phyloP scores from a whole-genome alignment of 495 filamentous ascomycete genomes.

The Penicillium atrosanguineum region DNA sequence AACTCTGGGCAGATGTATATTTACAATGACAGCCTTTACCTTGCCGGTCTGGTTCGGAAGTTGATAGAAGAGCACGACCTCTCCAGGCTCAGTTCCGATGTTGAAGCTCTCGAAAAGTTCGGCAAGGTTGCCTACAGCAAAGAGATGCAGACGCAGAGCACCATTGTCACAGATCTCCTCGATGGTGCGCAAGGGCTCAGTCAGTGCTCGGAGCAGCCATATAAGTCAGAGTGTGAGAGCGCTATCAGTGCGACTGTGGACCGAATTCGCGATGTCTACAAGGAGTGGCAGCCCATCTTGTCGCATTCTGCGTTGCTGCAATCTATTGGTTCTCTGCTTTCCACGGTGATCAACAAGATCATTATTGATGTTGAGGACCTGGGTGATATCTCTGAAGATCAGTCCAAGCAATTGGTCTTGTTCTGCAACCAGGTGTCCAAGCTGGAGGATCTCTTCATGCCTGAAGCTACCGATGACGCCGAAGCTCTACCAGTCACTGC shows the following conservation, averaged over 20 bases:
- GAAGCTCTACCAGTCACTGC: conserved; percentile 62
- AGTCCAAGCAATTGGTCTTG: conserved; percentile 73
- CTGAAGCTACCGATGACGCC: conserved; percentile 39
- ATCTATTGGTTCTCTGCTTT: conserved; percentile 76
- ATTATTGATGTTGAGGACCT: conserved; percentile 85
- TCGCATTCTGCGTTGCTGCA: conserved; percentile 80
- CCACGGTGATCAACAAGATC: conserved; percentile 76
- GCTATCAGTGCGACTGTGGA: conserved; percentile 67
- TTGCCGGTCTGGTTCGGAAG: conserved; percentile 68
- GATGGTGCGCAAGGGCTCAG: conserved; percentile 69
- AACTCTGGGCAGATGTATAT: conserved; percentile 80
- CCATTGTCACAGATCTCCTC: conserved; percentile 78
- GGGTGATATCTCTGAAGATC: conserved; percentile 78
- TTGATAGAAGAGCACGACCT: conserved; percentile 48
- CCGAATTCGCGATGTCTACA: conserved; percentile 65
- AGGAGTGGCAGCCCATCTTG: conserved; percentile 76
- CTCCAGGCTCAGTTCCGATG: conserved; percentile 64
- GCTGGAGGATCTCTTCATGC: conserved; percentile 74
- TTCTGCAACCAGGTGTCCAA: conserved; percentile 70
- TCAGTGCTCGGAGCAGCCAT: conserved; percentile 60
- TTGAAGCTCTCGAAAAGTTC: conserved; percentile 70
- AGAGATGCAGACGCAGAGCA: conserved; percentile 84
- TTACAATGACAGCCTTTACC: conserved; percentile 86
- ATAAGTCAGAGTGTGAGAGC: conserved; percentile 63
- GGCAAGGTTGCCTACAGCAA: conserved; percentile 80